Evolutionary conservation across 2,329 filamentous ascomycete genomes (phyloP).

Genomic region (Trichoderma simmonsii): DNA sequence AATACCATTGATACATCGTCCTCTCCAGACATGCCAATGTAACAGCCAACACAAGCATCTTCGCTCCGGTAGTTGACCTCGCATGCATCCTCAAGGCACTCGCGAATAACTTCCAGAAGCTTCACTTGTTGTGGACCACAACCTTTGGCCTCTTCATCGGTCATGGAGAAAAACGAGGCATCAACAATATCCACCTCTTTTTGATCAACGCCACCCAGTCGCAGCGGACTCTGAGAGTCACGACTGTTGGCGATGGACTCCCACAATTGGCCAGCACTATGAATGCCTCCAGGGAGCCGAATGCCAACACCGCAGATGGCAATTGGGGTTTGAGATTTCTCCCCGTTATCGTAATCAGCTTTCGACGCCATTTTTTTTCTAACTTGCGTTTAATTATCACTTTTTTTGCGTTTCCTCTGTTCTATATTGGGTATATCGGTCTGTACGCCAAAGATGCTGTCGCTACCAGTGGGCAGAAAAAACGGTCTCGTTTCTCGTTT

Average conservation of each 20-base stretch:
- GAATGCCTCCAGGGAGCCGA: conserved; percentile 32
- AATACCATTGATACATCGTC: conserved; percentile 20
- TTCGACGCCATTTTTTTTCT: conserved; percentile 8
- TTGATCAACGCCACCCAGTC: conserved; percentile 16
- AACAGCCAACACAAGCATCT: conserved; percentile 29
- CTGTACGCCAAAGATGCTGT: background rate
- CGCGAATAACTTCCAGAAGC: conserved; percentile 28
- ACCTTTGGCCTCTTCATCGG: conserved; percentile 24
- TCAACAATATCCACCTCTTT: conserved; percentile 27
- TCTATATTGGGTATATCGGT: background rate
- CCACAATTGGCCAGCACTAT: conserved; percentile 28
- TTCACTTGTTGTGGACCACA: conserved; percentile 31
- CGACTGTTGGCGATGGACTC: conserved; percentile 28
- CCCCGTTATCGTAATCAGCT: background rate
- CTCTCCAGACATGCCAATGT: conserved; percentile 29
- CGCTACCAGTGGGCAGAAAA: background rate
- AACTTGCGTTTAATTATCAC: background rate
- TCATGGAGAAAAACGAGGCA: conserved; percentile 32
- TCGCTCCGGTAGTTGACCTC: conserved; percentile 26
- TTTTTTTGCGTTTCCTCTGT: background rate
- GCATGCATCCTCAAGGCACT: conserved; percentile 26
- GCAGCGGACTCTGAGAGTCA: conserved; percentile 25
- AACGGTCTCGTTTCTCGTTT: background rate
- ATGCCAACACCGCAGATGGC: conserved; percentile 33
- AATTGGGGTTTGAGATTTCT: conserved; percentile 23